Evolutionary conservation across 345 rosid species (phyloP).

Genomic region (Moringa oleifera): DNA sequence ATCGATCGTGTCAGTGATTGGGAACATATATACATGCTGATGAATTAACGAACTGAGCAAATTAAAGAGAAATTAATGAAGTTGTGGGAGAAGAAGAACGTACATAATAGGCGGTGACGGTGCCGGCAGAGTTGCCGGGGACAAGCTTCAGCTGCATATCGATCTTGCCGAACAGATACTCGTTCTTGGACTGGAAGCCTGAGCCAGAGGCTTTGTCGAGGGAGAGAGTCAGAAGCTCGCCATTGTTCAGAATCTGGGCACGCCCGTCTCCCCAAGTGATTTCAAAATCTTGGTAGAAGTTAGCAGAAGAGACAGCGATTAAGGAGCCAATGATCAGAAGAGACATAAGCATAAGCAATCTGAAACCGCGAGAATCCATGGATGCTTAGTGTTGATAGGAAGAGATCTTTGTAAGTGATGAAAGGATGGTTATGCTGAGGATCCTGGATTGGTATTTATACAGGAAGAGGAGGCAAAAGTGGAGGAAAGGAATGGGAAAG

Average conservation of each 20-base stretch:
- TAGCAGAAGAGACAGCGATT: neutral
- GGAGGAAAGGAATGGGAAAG: too few species aligned
- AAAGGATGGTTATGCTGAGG: too few species aligned
- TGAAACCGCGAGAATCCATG: neutral
- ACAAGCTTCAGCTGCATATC: constrained; percentile 52
- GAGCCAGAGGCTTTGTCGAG: constrained; percentile 47
- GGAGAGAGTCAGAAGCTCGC: constrained; percentile 37
- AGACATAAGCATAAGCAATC: too few species aligned
- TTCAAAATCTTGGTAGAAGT: constrained; percentile 18
- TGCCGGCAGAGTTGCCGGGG: constrained; percentile 57
- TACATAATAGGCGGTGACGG: constrained; percentile 57
- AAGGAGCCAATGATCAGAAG: too few species aligned
- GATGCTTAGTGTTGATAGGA: neutral
- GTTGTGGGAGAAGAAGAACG: too few species aligned
- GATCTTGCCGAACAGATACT: constrained; percentile 41
- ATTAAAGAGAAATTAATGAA: too few species aligned
- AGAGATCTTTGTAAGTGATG: too few species aligned
- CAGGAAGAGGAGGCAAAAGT: too few species aligned
- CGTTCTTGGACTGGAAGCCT: constrained; percentile 51
- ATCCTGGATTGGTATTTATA: too few species aligned
- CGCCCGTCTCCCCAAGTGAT: constrained; percentile 40
- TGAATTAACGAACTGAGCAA: too few species aligned
- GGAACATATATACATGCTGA: too few species aligned
- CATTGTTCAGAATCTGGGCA: constrained; percentile 34
- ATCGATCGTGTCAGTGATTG: too few species aligned